Conservation (phyloP, 2,329 filamentous ascomycete genomes). For the Fusarium graminum region DNA sequence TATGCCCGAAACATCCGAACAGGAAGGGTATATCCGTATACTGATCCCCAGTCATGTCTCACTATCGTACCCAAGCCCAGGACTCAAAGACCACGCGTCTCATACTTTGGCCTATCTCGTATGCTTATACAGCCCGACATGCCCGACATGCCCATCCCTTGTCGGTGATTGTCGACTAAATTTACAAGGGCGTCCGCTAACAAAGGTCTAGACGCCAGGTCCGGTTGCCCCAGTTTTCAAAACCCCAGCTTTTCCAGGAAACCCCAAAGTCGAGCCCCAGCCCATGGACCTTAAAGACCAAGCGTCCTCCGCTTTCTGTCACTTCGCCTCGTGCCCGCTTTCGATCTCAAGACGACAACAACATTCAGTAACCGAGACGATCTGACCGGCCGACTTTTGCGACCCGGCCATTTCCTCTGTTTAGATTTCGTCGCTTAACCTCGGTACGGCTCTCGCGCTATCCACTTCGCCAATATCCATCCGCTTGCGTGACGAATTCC, state of each 20-base stretch:
- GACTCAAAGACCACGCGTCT: not conserved
- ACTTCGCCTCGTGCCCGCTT: slow-evolving; percentile 19
- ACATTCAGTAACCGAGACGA: slow-evolving; percentile 5
- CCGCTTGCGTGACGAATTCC: not conserved
- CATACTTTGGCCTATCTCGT: not conserved
- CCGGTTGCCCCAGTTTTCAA: slow-evolving; percentile 38
- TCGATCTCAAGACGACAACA: slow-evolving; percentile 24
- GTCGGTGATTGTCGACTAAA: slow-evolving; percentile 1
- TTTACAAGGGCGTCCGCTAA: slow-evolving; percentile 11
- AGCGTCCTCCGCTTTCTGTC: slow-evolving; percentile 37
- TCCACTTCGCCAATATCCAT: not conserved
- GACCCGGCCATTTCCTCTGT: not conserved
- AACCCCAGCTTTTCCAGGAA: slow-evolving; percentile 37
- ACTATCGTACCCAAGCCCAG: slow-evolving; percentile 8
- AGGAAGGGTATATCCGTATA: too few species aligned
- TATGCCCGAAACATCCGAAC: not conserved
- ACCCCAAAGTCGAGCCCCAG: slow-evolving; percentile 17
- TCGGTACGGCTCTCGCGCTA: not conserved
- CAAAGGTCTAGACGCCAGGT: slow-evolving; percentile 23
- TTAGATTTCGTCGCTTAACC: not conserved
- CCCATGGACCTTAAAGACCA: slow-evolving; percentile 18
- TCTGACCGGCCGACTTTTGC: not conserved
- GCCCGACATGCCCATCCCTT: not conserved
- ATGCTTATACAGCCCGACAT: not conserved
- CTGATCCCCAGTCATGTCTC: slow-evolving; percentile 1